Evolutionary conservation across 106 monocot species (phyloP), one percentile per base, ranked within the genome.

Genomic region (Gastrodia elata): DNA sequence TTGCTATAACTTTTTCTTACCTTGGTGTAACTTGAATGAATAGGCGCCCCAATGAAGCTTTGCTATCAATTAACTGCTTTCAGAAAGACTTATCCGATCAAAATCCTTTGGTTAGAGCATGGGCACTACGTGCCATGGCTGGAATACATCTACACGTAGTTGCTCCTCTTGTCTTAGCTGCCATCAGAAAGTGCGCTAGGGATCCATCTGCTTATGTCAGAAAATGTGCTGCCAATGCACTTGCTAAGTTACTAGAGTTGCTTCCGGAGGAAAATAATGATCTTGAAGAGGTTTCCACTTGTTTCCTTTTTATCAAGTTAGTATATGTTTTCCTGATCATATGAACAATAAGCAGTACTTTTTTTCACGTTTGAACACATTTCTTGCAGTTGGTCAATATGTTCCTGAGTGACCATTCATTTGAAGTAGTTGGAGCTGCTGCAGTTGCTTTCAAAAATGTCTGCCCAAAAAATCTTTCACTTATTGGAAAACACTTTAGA

Each of bases 131-230:
- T 49, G 81, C 93, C 34, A 93, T 98, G 88, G 86, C 93, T 39
- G 97, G 97, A 36, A 93, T 98, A 43, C 84, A 90, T 1, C 79
- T 98, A 41, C 97, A 93, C 75, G 82, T 84, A 0, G 88, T 93
- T 25, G 86, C 86, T 38, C 93, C 97, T 38, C 77, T 98, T 35
- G 80, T 88, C 2, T 77, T 93, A 39, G 88, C 76, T 22, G 93
- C 97, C 68, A 49, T 88, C 22, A 79, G 70, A 28, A 98, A 98
- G 75, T 98, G 93, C 57, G 86, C 91, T 8, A 88, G 87, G 74
- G 97, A 98, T 84, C 97, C 97, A 32, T 98, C 93, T 43, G 58
- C 93, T 25, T 98, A 93, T 69, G 93, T 98, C 39, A 82, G 97
- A 65, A 98, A 98, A 83, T 98, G 97, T 79, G 90, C 97, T 71